A percentile compares a stretch with the other conserved stretches of the same genome.
phyloP scores from a whole-genome alignment of 495 filamentous ascomycete species.

The Aspergillus sclerotioniger region DNA sequence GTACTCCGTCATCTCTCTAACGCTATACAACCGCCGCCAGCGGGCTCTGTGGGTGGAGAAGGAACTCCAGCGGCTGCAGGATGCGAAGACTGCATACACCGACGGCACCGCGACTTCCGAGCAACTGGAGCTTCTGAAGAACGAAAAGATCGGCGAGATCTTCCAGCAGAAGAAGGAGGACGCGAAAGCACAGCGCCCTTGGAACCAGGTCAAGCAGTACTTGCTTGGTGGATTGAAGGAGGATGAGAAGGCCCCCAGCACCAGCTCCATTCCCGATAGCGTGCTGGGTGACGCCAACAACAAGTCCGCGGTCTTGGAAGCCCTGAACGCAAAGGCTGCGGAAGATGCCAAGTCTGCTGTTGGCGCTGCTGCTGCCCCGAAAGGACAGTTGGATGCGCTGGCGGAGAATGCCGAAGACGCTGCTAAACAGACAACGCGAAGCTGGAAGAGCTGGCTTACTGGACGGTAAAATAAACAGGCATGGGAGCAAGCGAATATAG shows the following conservation, averaged over 20 bases:
- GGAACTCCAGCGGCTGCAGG: conserved; percentile 57
- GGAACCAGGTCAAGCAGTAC: conserved; percentile 44
- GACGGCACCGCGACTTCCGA: conserved; percentile 58
- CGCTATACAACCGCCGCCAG: conserved; percentile 77
- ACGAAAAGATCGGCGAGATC: conserved; percentile 55
- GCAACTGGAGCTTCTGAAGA: conserved; percentile 52
- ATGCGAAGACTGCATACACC: conserved; percentile 60
- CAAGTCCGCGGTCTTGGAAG: conserved; percentile 36
- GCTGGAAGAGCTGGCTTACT: conserved; percentile 48
- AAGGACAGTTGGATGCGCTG: conserved; percentile 42
- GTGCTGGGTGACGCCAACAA: conserved; percentile 12
- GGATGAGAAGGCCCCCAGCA: conserved; percentile 35
- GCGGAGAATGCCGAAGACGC: conserved; percentile 42
- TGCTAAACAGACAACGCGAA: conserved; percentile 37
- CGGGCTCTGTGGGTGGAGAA: conserved; percentile 63
- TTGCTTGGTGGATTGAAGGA: conserved; percentile 48
- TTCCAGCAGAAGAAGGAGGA: conserved; percentile 44
- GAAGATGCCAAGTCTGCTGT: conserved; percentile 20
- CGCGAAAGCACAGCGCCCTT: conserved; percentile 42
- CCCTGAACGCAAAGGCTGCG: conserved; percentile 34
- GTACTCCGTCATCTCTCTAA: conserved; percentile 83
- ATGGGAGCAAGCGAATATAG: conserved; percentile 6
- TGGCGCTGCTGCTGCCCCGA: conserved; percentile 22
- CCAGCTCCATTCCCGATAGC: conserved; percentile 12
- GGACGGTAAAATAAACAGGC: conserved; percentile 28